Evolutionary conservation across 1,284 basidiomycete genomes (phyloP).

Genomic region (Ustilago bromivora): DNA sequence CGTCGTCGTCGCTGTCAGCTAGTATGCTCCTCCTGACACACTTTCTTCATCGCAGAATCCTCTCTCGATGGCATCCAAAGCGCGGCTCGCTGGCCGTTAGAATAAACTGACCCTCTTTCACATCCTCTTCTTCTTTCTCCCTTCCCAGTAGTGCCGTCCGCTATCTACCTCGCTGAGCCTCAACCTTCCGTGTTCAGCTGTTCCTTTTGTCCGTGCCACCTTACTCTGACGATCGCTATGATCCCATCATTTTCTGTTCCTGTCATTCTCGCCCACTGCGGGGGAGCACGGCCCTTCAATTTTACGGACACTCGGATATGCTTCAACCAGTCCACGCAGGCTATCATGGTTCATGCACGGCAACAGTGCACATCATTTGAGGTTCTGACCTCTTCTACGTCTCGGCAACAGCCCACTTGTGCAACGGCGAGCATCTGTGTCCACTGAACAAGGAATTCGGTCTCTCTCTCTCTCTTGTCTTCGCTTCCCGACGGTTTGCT

Average conservation of each 20-base stretch:
- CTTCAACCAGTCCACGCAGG: neutral
- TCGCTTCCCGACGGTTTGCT: neutral
- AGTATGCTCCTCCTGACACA: neutral
- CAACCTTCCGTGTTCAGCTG: neutral
- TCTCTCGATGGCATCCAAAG: neutral
- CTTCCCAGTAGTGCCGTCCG: neutral
- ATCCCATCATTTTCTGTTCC: neutral
- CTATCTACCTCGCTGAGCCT: neutral
- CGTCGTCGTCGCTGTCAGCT: no score
- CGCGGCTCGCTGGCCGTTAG: neutral
- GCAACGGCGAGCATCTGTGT: neutral
- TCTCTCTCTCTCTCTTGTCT: neutral
- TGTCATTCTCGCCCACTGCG: neutral
- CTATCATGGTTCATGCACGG: no score
- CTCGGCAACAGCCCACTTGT: neutral
- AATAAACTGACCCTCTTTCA: slow-evolving; percentile 5
- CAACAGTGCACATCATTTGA: neutral
- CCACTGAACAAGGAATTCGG: neutral
- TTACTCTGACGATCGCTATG: neutral
- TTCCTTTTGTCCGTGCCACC: neutral
- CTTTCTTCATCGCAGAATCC: neutral
- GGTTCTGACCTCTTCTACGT: neutral
- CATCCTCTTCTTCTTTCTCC: neutral
- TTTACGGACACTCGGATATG: no score
- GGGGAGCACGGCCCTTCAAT: slow-evolving; percentile 6